These are phyloP conservation scores for Epichloe sibirici DNA, from an alignment of 2,329 filamentous ascomycete species.

Conservation along the genomic window DNA sequence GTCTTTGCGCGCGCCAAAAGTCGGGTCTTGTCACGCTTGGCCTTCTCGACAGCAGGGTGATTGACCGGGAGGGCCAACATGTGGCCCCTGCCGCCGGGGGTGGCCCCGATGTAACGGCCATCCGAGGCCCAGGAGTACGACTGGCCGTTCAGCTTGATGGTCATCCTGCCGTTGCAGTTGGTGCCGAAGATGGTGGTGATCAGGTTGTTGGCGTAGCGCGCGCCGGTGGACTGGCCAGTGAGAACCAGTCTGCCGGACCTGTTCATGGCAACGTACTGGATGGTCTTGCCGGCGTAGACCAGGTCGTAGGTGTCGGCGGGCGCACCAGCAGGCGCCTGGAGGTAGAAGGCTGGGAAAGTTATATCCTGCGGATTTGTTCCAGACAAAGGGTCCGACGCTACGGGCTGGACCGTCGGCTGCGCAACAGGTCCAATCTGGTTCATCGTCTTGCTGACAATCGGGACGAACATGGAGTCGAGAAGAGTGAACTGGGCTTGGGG, in stretches of 20 bases:
- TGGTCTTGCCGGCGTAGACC: background rate
- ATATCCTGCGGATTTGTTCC: background rate
- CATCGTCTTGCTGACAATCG: background rate
- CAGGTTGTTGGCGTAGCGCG: background rate
- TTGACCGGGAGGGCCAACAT: background rate
- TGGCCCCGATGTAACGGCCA: background rate
- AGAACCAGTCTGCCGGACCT: background rate
- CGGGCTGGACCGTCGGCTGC: background rate
- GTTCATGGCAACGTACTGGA: background rate
- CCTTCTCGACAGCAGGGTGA: background rate
- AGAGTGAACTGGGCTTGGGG: background rate
- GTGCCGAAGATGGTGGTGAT: background rate
- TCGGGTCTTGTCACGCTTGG: background rate
- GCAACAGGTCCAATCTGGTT: background rate
- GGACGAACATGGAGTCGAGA: background rate
- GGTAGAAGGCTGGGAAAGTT: background rate
- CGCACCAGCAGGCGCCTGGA: background rate
- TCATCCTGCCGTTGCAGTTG: conserved; percentile 1
- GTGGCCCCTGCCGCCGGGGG: background rate
- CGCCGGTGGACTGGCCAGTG: background rate
- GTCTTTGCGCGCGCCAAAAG: background rate
- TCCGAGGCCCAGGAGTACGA: background rate
- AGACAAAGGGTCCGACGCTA: background rate
- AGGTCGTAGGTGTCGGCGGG: background rate
- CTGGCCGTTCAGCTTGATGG: background rate